Percentiles rank a stretch among this genome's conserved stretches.
These are phyloP conservation scores for Sugiyamaella xylanicola DNA, from an alignment of 1,139 yeast species.

Conservation along the genomic window DNA sequence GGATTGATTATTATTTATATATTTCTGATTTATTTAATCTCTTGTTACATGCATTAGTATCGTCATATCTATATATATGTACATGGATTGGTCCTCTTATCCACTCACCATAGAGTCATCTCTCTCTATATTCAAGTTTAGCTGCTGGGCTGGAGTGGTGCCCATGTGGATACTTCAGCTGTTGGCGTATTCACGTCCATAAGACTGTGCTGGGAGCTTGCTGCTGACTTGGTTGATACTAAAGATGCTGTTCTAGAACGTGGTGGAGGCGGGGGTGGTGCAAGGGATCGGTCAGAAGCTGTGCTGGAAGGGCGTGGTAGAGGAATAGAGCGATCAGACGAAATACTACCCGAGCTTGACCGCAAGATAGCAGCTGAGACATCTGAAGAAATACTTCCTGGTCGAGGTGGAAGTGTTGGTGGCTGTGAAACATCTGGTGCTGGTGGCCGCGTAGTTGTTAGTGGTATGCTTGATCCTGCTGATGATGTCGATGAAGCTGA, in stretches of 20 bases:
- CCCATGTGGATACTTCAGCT: constrained; percentile 25
- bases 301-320: constrained; percentile 24
- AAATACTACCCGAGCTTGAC: constrained; percentile 10
- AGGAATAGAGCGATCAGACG: constrained; percentile 15
- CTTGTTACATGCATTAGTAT: no score
- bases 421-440: constrained; percentile 12
- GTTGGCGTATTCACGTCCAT: constrained; percentile 24
- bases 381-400: constrained; percentile 9
- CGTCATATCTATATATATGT: neutral
- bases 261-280: constrained; percentile 17
- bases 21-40: no score
- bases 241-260: constrained; percentile 19
- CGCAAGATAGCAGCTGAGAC: constrained; percentile 21
- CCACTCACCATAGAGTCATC: no score
- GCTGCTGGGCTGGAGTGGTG: constrained; percentile 29
- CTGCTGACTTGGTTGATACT: constrained; percentile 5
- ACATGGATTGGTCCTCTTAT: no score
- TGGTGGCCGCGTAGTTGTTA: neutral
- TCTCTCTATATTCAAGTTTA: no score
- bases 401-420: constrained; percentile 28
- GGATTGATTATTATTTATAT: no score
- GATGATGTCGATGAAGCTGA: neutral
- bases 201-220: constrained; percentile 23
- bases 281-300: neutral
- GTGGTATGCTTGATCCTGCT: no score